Evolutionary conservation across 2,329 filamentous ascomycete genomes (phyloP).

Genomic region (Didymella pinodella): DNA sequence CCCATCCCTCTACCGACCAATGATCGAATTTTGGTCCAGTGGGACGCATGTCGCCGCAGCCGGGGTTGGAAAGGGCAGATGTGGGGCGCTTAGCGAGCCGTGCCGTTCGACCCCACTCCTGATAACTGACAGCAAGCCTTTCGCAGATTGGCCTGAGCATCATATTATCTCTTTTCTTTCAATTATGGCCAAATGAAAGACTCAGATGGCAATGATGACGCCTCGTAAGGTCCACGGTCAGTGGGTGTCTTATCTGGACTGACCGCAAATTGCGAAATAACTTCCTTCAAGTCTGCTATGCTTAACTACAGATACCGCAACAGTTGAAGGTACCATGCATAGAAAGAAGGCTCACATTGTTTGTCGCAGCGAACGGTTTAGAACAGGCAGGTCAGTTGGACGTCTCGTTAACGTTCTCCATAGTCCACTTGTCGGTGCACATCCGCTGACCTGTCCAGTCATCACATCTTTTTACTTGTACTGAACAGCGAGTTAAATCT

Average conservation of each 20-base stretch:
- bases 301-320: conserved; percentile 39
- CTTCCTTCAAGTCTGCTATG: conserved; percentile 36
- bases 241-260: background rate
- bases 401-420: conserved; percentile 39
- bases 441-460: conserved; percentile 18
- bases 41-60: too few relatives aligned
- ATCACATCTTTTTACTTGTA: conserved; percentile 38
- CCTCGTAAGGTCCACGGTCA: conserved; percentile 23
- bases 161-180: conserved; percentile 1
- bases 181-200: conserved; percentile 28
- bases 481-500: conserved; percentile 35
- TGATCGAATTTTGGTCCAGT: background rate
- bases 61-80: background rate
- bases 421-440: background rate
- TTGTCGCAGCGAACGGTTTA: conserved; percentile 45
- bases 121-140: conserved; percentile 14
- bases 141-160: background rate
- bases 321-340: conserved; percentile 41
- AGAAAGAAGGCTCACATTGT: conserved; percentile 39
- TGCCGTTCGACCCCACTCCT: conserved; percentile 15
- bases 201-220: conserved; percentile 28
- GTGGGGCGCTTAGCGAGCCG: conserved; percentile 19
- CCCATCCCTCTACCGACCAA: background rate
- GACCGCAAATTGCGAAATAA: conserved; percentile 25
- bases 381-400: conserved; percentile 50